Percentiles rank a stretch among this genome's conserved stretches.
These are phyloP conservation scores for Termitomyces sp. DNA, from an alignment of 768 basidiomycete species.

Conservation along the genomic window DNA sequence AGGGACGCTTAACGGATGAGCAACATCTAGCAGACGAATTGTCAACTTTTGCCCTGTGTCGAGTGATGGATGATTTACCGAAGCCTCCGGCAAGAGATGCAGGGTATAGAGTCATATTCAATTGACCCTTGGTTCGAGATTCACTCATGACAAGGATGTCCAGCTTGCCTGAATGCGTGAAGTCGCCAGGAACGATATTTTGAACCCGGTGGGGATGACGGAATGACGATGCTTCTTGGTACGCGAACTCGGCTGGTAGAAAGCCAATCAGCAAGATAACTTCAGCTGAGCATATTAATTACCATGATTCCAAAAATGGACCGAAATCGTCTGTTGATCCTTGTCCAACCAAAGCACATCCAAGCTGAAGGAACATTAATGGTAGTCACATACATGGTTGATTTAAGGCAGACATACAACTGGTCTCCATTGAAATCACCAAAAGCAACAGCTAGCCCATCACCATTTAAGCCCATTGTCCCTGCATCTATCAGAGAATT, in stretches of 20 bases:
- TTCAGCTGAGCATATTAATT: slow-evolving; percentile 18
- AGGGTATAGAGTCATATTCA: slow-evolving; percentile 72
- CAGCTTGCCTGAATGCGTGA: slow-evolving; percentile 86
- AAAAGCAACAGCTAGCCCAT: slow-evolving; percentile 78
- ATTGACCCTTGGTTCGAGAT: slow-evolving; percentile 41
- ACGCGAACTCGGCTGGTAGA: slow-evolving; percentile 54
- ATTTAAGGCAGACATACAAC: slow-evolving; percentile 56
- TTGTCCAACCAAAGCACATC: slow-evolving; percentile 75
- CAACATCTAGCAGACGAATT: slow-evolving; percentile 30
- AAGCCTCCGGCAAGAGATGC: slow-evolving; percentile 65
- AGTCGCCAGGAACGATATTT: slow-evolving; percentile 93
- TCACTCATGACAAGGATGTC: slow-evolving; percentile 89
- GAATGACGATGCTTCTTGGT: slow-evolving; percentile 49
- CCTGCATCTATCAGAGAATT: slow-evolving; percentile 83
- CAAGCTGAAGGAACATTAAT: slow-evolving; percentile 44
- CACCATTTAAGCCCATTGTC: slow-evolving; percentile 70
- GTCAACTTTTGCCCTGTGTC: not conserved
- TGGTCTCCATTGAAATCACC: slow-evolving; percentile 98
- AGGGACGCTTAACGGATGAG: slow-evolving; percentile 50
- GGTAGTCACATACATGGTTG: not conserved
- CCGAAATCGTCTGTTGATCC: slow-evolving; percentile 75
- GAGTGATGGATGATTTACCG: slow-evolving; percentile 40
- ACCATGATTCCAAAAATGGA: slow-evolving; percentile 86
- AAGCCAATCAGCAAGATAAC: slow-evolving; percentile 1
- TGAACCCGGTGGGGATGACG: slow-evolving; percentile 56